Evolutionary conservation across 306 rosid species (phyloP), one percentile per base, ranked within the genome.

Genomic region (Hippophae gyantsensis): DNA sequence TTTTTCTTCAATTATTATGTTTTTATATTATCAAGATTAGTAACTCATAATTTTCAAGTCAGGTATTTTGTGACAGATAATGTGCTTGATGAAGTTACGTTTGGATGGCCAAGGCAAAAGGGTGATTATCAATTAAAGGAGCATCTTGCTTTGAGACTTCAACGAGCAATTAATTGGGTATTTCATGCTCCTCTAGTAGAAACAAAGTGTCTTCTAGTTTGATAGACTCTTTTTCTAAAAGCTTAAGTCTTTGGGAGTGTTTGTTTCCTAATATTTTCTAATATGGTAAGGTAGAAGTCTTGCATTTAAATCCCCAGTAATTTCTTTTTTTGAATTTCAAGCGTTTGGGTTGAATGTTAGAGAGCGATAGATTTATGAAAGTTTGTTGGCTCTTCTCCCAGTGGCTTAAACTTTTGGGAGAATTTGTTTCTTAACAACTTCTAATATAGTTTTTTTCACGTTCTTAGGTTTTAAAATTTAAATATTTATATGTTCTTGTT

Each of bases 141-240:
- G 75, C 68, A 72, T 59, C 95, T 90, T 72, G 79, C 89, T 66
- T 74, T 79, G 65, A 80, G 78, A 68, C 94, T 90, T 72, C 95
- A 87, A 63, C 80, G 83, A 79, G 97, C 97, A 68, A 90, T 87
- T 57, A 87, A 82, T 61, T 87, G 97, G 97, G 97, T 90, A 82
- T 52, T 62, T 58, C 65, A 27, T 49, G 32, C 61, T 57, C 59
- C 48, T 52, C 67, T 32, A 61, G 52, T 49, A 14, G 51, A 57
- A 18, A 18, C 23, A 18, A 18, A 18, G 23, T 18, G 23, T 18
- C 23, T 18, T 18, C 23, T 18, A 18, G 23, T 18, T 18, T 18
- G 23, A 18, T 18, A 18, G 23, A 18, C 23, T 18, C 23, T 18
- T 18, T 18, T 18, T 18, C 23, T 18, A 18, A 18, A 18, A 18